Conservation (phyloP, 1,139 yeast species). For the Kurtzmaniella quercitrusa region DNA sequence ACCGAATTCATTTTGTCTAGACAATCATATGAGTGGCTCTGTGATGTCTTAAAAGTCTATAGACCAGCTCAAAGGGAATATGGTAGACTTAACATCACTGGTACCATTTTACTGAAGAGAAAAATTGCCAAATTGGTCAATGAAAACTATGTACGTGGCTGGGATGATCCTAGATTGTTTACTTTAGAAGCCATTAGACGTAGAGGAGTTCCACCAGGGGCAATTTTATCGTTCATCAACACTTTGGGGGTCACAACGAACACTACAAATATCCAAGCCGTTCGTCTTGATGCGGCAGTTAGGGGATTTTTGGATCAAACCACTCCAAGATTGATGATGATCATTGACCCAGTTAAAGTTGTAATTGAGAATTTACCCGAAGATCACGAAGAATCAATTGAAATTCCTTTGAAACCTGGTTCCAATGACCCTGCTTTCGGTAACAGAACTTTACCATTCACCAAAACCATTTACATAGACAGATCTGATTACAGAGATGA, state of each 20-base stretch:
- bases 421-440: constrained; percentile 59
- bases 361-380: constrained; percentile 80
- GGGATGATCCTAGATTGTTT: constrained; percentile 98
- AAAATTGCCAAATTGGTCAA: constrained; percentile 90
- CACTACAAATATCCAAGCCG: constrained; percentile 84
- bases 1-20: constrained; percentile 89
- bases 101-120: constrained; percentile 91
- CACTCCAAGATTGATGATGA: constrained; percentile 93
- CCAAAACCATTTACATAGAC: constrained; percentile 77
- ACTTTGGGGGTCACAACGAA: constrained; percentile 96
- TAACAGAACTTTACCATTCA: constrained; percentile 70
- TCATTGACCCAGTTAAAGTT: constrained; percentile 81
- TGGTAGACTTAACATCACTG: constrained; percentile 92
- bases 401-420: constrained; percentile 90
- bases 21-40: constrained; percentile 97
- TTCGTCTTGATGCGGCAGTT: constrained; percentile 85
- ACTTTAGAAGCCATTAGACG: constrained; percentile 93
- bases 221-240: constrained; percentile 86
- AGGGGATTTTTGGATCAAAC: constrained; percentile 84
- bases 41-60: constrained; percentile 91
- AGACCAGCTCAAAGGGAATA: constrained; percentile 99
- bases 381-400: constrained; percentile 62
- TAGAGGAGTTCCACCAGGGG: constrained; percentile 99
- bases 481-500: constrained; percentile 80
- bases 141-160: constrained; percentile 78